Evolutionary conservation across 805 yeast species (phyloP).

Genomic region (Candida caryicola): DNA sequence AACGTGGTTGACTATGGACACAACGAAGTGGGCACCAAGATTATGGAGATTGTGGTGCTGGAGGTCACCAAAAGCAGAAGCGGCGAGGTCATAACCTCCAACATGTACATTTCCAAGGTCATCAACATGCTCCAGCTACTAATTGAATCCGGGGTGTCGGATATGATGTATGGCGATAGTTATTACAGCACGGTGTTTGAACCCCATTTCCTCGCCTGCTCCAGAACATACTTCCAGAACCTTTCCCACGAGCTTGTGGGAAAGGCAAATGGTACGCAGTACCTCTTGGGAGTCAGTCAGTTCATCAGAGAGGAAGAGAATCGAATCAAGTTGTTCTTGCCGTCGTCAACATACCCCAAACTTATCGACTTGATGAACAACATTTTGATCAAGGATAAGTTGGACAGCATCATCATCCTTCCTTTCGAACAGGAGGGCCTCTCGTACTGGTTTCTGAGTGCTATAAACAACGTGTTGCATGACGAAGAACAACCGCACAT

Average conservation of each 20-base stretch:
- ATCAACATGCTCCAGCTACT: conserved; percentile 72
- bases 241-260: conserved; percentile 45
- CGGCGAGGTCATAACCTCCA: conserved; percentile 49
- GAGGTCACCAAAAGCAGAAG: conserved; percentile 56
- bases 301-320: conserved; percentile 63
- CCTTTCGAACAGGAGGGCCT: conserved; percentile 56
- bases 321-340: conserved; percentile 52
- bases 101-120: conserved; percentile 56
- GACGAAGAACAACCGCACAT: conserved; percentile 17
- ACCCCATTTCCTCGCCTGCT: conserved; percentile 53
- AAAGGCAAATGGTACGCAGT: conserved; percentile 47
- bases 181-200: conserved; percentile 67
- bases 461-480: conserved; percentile 20
- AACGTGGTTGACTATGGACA: conserved; percentile 50
- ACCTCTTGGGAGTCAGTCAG: conserved; percentile 49
- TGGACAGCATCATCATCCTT: conserved; percentile 50
- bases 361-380: conserved; percentile 56
- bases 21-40: conserved; percentile 48
- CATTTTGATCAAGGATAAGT: conserved; percentile 53
- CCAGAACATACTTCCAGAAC: conserved; percentile 53
- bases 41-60: conserved; percentile 49
- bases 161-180: conserved; percentile 47
- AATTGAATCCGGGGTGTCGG: conserved; percentile 33
- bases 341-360: conserved; percentile 53
- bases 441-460: conserved; percentile 51